Base-by-base conservation (phyloP, 176 grass and related monocot genomes). In the Oryza meyeriana region DNA sequence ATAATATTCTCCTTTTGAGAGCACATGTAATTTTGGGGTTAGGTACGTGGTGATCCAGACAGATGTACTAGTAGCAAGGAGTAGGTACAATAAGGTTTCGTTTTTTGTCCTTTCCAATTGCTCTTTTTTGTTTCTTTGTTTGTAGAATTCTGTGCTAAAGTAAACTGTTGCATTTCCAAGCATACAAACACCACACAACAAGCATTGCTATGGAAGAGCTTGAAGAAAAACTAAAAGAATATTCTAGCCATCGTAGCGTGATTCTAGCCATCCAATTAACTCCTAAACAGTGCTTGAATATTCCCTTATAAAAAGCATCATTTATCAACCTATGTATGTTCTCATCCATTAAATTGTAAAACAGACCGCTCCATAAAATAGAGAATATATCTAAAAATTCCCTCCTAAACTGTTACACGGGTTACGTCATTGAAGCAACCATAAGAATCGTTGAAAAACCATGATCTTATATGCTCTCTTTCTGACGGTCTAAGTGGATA, bases 21-120 rank as follows among this genome's bases (percentile, higher is more conserved):
- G 44, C 77, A 80, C 63, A 33, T 50, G 77, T 68, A 80, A 13
- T 22, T 75, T 63, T 64, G 22, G 32, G 63, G 25, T 62, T 70
- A 8, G 18, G 71, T 70, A 8, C 12, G 71, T 70, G 41, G 32
- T 64, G 30, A 32, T 42, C 41, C 42, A 55, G 20, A 10, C 34
- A 4, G 65, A 64, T 41, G 18, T 64, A 75, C 42, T 27, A 45
- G 4, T 28, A 13, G 36, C 35, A 33, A 64, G 39, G 1, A 42
- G 0, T 55, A 55, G 50, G 38, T 34, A 33, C 40, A n/a, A 55
- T 55, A 55, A 48, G 50, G 22, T 1, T 3, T 5, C 33, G 8
- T 10, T 3, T 32, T 47, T 55, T 63, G 45, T 28, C 58, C 6
- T 13, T 12, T 64, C 16, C n/a, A 34, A 16, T 58, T 27, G 16